Evolutionary conservation across 495 filamentous ascomycete species (phyloP), one percentile per base, ranked within the genome.

Genomic region (Corynascus novoguineensis): DNA sequence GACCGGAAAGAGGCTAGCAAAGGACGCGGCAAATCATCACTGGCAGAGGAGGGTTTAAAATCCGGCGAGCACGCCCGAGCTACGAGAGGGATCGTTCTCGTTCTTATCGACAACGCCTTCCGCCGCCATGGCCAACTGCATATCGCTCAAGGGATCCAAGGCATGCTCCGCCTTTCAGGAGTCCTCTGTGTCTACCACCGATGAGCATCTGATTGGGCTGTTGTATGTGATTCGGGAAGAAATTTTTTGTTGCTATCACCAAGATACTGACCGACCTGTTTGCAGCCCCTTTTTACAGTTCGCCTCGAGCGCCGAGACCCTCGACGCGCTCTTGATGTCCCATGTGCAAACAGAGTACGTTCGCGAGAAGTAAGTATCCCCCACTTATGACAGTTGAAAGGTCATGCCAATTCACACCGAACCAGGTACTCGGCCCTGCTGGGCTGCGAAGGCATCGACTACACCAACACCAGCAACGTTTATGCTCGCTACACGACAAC

Each of bases 401-500:
- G 1, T 38, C 15, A 19, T 41, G 8, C 1, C 2, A 4, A 52
- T 37, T 58, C 54, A 63, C 56, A 29, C 29, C 57, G 31, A 59
- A 57, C 10, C 55, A 91, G 89, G 71, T 95, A 88, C 71, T 76
- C 84, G 63, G 79, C 74, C 32, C 76, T 87, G n/a, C 78, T 97
- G 31, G 92, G 93, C 38, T 99, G 93, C 68, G 76, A 80, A 32
- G 81, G 82, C 58, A 72, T 95, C 66, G 85, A 93, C 64, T 78
- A 88, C 48, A 85, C 84, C 29, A 88, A 95, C 62, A 86, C 89
- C n/a, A 85, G 82, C 52, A 79, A 86, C 63, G 82, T 90, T 64
- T 99, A 99, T 74, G 93, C 95, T 22, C 86, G 92, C 64, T 99
- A 91, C 72, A 96, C 91, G 12, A 92, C 84, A 47, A 92, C 88